Percentiles rank a stretch among this genome's conserved stretches.
Evolutionary conservation across 306 rosid genomes (phyloP).

Genomic region (Canavalia ensiformis): DNA sequence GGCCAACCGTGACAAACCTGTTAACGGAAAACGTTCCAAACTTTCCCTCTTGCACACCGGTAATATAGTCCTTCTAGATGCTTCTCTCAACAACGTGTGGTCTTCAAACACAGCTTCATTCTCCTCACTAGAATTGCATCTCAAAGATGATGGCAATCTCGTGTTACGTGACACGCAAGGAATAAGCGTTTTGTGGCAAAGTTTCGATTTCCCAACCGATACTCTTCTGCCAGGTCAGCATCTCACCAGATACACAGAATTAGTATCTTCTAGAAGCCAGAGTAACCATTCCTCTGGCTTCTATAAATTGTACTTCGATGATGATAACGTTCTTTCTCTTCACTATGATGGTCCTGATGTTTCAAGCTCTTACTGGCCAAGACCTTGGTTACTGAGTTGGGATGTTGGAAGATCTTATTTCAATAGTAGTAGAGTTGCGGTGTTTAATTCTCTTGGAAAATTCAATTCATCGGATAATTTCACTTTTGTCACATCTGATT

Average conservation of each 20-base stretch:
- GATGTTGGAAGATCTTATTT: constrained; percentile 11
- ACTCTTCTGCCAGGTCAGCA: constrained; percentile 59
- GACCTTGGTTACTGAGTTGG: neutral
- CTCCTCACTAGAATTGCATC: constrained; percentile 13
- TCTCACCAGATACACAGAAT: constrained; percentile 39
- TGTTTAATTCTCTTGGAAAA: constrained; percentile 15
- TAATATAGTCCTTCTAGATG: constrained; percentile 48
- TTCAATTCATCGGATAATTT: constrained; percentile 39
- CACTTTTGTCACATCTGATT: constrained; percentile 28
- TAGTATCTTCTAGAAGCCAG: constrained; percentile 47
- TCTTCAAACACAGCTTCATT: constrained; percentile 36
- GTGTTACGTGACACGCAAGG: constrained; percentile 42
- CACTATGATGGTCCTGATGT: constrained; percentile 41
- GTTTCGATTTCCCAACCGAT: constrained; percentile 59
- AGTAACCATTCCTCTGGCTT: constrained; percentile 47
- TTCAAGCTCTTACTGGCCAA: constrained; percentile 48
- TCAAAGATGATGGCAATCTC: constrained; percentile 55
- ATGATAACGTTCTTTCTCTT: constrained; percentile 44
- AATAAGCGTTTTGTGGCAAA: constrained; percentile 50
- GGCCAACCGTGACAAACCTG: constrained; percentile 57
- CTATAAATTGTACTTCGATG: constrained; percentile 44
- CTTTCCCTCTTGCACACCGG: constrained; percentile 45
- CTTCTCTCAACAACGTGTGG: constrained; percentile 31
- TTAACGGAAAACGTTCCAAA: constrained; percentile 56
- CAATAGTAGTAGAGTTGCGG: constrained; percentile 36